Base-by-base conservation (phyloP, 2,329 filamentous ascomycete species). In the Cladorrhinum sp. region DNA sequence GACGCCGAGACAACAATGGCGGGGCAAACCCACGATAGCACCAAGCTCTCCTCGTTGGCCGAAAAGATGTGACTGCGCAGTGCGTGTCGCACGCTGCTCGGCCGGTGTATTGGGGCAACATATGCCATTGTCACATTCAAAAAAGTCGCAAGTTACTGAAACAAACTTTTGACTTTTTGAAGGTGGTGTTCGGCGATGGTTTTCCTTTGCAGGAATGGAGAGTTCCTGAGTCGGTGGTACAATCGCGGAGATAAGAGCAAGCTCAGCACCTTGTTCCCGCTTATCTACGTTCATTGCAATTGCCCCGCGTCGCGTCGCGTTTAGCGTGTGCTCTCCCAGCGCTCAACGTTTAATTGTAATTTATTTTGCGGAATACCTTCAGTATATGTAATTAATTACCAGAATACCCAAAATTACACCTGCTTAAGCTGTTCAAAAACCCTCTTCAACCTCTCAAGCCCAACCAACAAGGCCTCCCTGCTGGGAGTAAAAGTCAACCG, bases 31-130 rank as follows among this genome's bases (percentile, higher is more conserved):
- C 83, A 97, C 93, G 92, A 92, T 70, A 97, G 81, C 57, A 97
- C 86, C 64, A 99, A 80, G 69, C 91, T 92, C 69, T 96, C 90
- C 63, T 92, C 86, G 55, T 90, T 85, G 3, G 85, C 78, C 49
- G 85, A 83, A 56, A 96, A 79, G 69, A 98, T 88, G 68, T 86
- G 87, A 63, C 94, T 82, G 72, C 89, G 91, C 66, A 98, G 75
- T 14, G 93, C 94, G 83, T 96, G 90, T 59, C 93, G 87, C 65
- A 97, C 87, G 78, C 92, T 96, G 74, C 91, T 97, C 23, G 95
- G 90, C 69, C 88, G 85, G 75, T 99, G 95, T 60, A 99, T 95
- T 42, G 95, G 93, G 64, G 92, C 92, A 70, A 99, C 81, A 75
- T 98, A 99, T 57, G 95, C 90, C 95, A 99, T 99, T 59, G 58